Conservation (phyloP, 2,329 filamentous ascomycete genomes). For the Tolypocladium pustulatum region DNA sequence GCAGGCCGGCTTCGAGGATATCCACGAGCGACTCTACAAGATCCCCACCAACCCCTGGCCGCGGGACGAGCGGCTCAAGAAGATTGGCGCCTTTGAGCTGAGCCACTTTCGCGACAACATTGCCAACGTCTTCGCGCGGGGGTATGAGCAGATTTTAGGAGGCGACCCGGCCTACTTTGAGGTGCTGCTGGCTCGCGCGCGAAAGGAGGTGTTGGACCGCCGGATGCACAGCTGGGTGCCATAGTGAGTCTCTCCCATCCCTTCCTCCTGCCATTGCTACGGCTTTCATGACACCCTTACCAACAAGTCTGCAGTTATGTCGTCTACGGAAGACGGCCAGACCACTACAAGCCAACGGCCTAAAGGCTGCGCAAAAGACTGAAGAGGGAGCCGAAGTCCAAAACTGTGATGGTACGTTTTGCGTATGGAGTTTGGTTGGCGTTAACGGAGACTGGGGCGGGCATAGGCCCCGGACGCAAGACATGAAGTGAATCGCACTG, state of each 20-base stretch:
- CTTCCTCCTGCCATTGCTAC: too few species aligned
- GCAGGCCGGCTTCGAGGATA: slow-evolving; percentile 19
- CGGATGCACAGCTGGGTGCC: slow-evolving; percentile 14
- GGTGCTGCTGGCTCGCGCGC: slow-evolving; percentile 10
- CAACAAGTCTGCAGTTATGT: background rate
- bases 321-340: background rate
- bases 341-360: background rate
- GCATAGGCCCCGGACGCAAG: too few species aligned
- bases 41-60: slow-evolving; percentile 20
- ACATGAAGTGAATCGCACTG: background rate
- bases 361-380: background rate
- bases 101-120: slow-evolving; percentile 13
- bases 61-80: slow-evolving; percentile 16
- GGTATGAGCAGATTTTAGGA: slow-evolving; percentile 11
- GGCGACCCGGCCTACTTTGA: slow-evolving; percentile 12
- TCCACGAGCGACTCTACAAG: slow-evolving; percentile 16
- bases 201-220: slow-evolving; percentile 9
- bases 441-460: background rate
- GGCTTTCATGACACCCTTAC: background rate
- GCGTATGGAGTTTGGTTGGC: background rate
- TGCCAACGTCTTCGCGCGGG: slow-evolving; percentile 10
- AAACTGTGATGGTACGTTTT: too few species aligned
- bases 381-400: background rate
- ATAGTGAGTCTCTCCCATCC: slow-evolving; percentile 5
- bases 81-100: slow-evolving; percentile 15